Evolutionary conservation across 352 stramenopile species (phyloP).

Genomic region (Phytophthora fragariaefolia): DNA sequence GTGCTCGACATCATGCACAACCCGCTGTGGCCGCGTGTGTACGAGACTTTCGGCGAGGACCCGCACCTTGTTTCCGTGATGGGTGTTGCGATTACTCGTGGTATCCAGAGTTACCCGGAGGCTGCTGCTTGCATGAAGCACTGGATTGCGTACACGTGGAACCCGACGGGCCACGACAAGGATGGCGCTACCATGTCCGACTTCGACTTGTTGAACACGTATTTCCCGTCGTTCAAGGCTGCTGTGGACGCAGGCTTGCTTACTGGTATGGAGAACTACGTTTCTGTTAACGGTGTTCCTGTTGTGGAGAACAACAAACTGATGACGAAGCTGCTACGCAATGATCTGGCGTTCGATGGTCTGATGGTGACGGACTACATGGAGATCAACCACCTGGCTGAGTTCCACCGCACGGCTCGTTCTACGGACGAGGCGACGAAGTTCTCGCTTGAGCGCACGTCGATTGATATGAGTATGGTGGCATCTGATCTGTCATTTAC

Average conservation of each 20-base stretch:
- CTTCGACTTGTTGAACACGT: neutral
- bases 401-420: neutral
- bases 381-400: neutral
- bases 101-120: conserved; percentile 63
- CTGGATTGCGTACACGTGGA: neutral
- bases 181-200: neutral
- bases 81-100: conserved; percentile 58
- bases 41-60: conserved; percentile 93
- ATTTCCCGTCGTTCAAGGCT: neutral
- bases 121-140: conserved; percentile 58
- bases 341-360: neutral
- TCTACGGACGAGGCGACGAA: neutral
- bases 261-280: neutral
- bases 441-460: neutral
- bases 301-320: neutral
- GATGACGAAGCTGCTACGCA: neutral
- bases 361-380: neutral
- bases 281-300: neutral
- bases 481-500: neutral
- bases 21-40: conserved; percentile 81
- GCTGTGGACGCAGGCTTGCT: neutral
- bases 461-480: neutral
- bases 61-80: conserved; percentile 69
- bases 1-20: conserved; percentile 78
- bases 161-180: neutral